Evolutionary conservation across 331 rosid species (phyloP).

Genomic region (Rosa hybrid): DNA sequence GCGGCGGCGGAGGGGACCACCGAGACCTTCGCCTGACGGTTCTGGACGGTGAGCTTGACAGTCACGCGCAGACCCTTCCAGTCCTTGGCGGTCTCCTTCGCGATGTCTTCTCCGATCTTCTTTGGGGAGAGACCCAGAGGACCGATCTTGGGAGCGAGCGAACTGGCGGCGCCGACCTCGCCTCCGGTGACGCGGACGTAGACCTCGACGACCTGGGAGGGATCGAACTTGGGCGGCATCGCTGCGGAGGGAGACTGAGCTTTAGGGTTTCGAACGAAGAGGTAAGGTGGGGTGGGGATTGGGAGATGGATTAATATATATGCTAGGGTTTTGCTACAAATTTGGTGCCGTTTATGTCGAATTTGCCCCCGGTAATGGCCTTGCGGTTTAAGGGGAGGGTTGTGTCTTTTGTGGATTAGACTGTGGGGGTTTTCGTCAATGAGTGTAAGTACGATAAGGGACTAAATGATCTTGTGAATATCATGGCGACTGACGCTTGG

Average conservation of each 20-base stretch:
- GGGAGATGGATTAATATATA: background rate
- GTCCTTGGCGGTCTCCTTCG: constrained; percentile 85
- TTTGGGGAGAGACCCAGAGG: constrained; percentile 89
- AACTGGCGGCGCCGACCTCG: constrained; percentile 88
- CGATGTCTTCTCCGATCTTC: constrained; percentile 89
- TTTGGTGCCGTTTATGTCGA: background rate
- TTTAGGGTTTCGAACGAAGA: background rate
- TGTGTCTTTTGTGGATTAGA: background rate
- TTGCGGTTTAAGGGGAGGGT: background rate
- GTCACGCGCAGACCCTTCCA: constrained; percentile 87
- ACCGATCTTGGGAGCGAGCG: constrained; percentile 88
- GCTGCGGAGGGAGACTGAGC: constrained; percentile 1
- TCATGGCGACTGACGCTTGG: background rate
- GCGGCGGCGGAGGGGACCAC: constrained; percentile 90
- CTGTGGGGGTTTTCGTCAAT: background rate
- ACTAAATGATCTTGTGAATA: background rate
- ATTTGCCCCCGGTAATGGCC: background rate
- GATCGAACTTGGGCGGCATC: constrained; percentile 89
- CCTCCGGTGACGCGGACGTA: constrained; percentile 82
- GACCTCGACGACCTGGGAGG: constrained; percentile 74
- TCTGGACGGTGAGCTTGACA: constrained; percentile 80
- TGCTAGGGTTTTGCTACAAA: constrained; percentile 28
- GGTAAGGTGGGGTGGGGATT: constrained; percentile 20
- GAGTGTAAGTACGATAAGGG: background rate
- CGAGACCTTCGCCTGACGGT: constrained; percentile 79